These are phyloP conservation scores for Diaporthe ilicicola DNA, from an alignment of 2,329 filamentous ascomycete genomes.

Conservation along the genomic window DNA sequence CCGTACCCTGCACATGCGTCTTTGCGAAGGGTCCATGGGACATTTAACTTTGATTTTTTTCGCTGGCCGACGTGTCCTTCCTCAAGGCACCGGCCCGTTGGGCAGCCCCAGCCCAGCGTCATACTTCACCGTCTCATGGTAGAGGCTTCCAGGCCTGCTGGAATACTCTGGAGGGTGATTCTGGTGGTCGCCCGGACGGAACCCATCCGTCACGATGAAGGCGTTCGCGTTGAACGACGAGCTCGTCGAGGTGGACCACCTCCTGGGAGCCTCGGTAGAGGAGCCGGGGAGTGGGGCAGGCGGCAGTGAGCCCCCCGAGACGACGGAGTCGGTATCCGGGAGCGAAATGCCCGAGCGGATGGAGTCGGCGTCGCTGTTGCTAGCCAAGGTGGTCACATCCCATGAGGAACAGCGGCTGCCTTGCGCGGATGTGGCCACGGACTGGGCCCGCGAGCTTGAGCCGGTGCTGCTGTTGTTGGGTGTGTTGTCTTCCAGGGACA, in stretches of 20 bases:
- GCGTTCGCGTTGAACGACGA: slow-evolving; percentile 31
- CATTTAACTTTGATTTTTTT: background rate
- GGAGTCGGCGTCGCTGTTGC: slow-evolving; percentile 28
- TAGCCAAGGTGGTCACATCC: slow-evolving; percentile 26
- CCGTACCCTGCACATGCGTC: background rate
- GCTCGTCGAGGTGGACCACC: slow-evolving; percentile 34
- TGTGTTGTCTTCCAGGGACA: background rate
- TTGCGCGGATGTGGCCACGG: background rate
- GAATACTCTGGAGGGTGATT: slow-evolving; percentile 21
- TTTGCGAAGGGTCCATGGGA: background rate
- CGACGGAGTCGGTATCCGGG: slow-evolving; percentile 1
- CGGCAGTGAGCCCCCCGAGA: slow-evolving; percentile 16
- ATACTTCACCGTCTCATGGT: slow-evolving; percentile 33
- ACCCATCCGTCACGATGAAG: slow-evolving; percentile 31
- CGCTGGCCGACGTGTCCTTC: too few species aligned
- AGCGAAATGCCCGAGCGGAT: slow-evolving; percentile 21
- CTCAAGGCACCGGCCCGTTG: slow-evolving; percentile 20
- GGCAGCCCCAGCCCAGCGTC: slow-evolving; percentile 24
- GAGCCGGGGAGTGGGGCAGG: slow-evolving; percentile 15
- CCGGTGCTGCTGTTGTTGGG: background rate
- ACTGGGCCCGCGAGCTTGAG: slow-evolving; percentile 2
- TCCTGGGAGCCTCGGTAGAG: background rate
- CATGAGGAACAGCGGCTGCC: slow-evolving; percentile 13
- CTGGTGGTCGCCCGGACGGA: background rate
- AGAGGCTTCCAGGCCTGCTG: slow-evolving; percentile 31